A percentile compares a stretch with the other conserved stretches of the same genome.
phyloP scores from a whole-genome alignment of 2,329 filamentous ascomycete genomes.

The Trichoderma atrobrunneum region DNA sequence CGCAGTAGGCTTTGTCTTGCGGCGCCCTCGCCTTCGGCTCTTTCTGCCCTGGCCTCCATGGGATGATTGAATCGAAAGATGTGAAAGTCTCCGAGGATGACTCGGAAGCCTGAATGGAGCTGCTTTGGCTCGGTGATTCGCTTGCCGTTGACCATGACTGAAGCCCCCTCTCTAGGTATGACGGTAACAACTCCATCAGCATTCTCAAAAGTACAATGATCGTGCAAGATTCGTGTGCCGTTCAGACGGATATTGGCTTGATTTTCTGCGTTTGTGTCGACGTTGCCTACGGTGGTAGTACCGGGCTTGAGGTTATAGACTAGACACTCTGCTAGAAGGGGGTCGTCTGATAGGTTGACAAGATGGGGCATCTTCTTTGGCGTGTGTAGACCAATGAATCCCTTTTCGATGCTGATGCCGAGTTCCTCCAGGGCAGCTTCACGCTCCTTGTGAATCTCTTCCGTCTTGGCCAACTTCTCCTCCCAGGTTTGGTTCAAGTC shows the following conservation, averaged over 20 bases:
- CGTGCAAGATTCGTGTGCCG: slow-evolving; percentile 84
- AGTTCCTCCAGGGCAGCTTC: slow-evolving; percentile 93
- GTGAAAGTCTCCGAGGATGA: slow-evolving; percentile 96
- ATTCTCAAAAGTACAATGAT: slow-evolving; percentile 95
- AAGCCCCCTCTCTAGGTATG: slow-evolving; percentile 83
- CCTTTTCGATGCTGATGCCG: slow-evolving; percentile 98
- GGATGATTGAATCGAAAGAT: slow-evolving; percentile 99
- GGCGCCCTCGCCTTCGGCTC: slow-evolving; percentile 64
- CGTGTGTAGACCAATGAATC: slow-evolving; percentile 89
- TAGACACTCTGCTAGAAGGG: slow-evolving; percentile 88
- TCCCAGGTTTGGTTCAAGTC: slow-evolving; percentile 99
- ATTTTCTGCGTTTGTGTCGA: slow-evolving; percentile 72
- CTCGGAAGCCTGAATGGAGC: slow-evolving; percentile 85
- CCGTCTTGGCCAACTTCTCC: slow-evolving; percentile 89
- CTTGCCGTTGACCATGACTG: slow-evolving; percentile 96
- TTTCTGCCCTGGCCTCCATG: slow-evolving; percentile 88
- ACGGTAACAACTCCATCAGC: slow-evolving; percentile 86
- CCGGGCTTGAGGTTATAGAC: slow-evolving; percentile 98
- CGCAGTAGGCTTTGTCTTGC: slow-evolving; percentile 69
- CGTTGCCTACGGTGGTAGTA: slow-evolving; percentile 89
- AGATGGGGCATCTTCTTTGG: slow-evolving; percentile 99
- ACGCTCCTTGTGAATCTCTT: slow-evolving; percentile 95
- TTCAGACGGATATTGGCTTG: slow-evolving; percentile 90
- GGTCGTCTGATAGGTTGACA: slow-evolving; percentile 95
- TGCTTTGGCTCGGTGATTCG: slow-evolving; percentile 82